Base-by-base conservation (phyloP, 139 green algal species). In the Raphidocelis subcapitata region DNA sequence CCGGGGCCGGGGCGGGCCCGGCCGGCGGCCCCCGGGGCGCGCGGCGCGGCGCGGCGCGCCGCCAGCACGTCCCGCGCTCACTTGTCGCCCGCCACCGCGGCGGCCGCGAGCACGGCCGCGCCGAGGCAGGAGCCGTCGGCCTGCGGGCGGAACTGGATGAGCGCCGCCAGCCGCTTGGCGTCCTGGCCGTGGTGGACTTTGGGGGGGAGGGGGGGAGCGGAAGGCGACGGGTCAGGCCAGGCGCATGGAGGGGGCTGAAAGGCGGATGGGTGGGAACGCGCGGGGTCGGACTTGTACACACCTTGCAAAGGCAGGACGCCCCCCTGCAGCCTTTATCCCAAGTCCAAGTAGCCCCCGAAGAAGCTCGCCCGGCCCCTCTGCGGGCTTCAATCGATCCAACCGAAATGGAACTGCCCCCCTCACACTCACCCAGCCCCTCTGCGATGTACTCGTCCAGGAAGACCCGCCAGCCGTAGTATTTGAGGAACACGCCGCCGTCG, bases 401-500 rank as follows among this genome's bases (percentile, higher is more conserved):
- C 8, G 41, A 49, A 8, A 49, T 20, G 8, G 41, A 12, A 49
- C 41, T 49, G 8, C 41, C 8, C 41, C 41, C 41, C 41, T 8
- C 12, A 12, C 8, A 8, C 70, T 63, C 61, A 69, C 70, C 71
- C 32, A 77, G 59, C 0, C 52, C 51, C 63, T 78, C 72, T 1
- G 35, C 29, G 14, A 75, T 64, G 64, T 67, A 70, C 26, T 65
- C 23, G 62, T 66, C 28, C 64, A 82, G 20, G 69, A 75, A 73
- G 3, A n/a, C 44, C 51, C 80, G 63, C 72, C 79, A 92, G 55
- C 67, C 67, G 20, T 24, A 3, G 41, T 85, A 91, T 47, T 88
- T 86, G 31, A 67, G 63, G 51, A 89, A 88, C 21, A 90, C 70
- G 1, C 84, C 86, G 23, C 87, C 87, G 41, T 92, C 87, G 18